Base-by-base conservation (phyloP, 345 rosid species). In the Excoecaria cochinchinensis region DNA sequence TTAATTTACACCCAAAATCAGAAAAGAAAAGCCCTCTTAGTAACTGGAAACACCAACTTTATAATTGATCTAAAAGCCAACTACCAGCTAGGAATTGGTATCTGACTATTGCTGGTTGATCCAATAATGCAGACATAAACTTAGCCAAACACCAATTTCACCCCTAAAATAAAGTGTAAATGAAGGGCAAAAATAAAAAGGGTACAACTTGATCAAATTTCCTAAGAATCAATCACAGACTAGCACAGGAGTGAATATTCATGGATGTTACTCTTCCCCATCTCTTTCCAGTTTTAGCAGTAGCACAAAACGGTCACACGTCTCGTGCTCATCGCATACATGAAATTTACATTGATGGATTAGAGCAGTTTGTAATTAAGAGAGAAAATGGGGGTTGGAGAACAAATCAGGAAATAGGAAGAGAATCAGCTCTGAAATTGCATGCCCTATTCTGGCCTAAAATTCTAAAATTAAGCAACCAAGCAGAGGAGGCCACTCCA, bases 371-470 rank as follows among this genome's bases (percentile, higher is more conserved):
- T 64, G 47, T 31, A 71, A 72, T 64, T 17, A 44, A 63, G 44
- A 66, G 11, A 56, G 31, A 73, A 53, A 1, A 63, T 16, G 69
- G 73, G 77, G 63, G 76, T 75, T 36, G 57, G 73, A 78, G 82
- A 76, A 80, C 84, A 76, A 78, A 82, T 80, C 73, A 69, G 38
- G 64, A 53, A 77, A 67, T 58, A 24, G 42, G 7, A 68, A n/a
- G 67, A 76, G 39, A 66, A 56, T 40, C 42, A 50, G 66, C 51
- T 71, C 79, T 77, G 70, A 53, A 73, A 82, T 78, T 82, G 76
- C 81, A 84, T 38, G 82, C 85, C 84, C 82, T 75, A 74, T 74
- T 79, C 60, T 16, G 53, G 80, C 84, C 89, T 74, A 62, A 81
- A 83, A 78, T 74, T 72, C 82, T 76, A 75, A 82, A 84, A 76